These are phyloP conservation scores for Ampelomyces quisqualis DNA, from an alignment of 2,329 filamentous ascomycete species.

Conservation along the genomic window DNA sequence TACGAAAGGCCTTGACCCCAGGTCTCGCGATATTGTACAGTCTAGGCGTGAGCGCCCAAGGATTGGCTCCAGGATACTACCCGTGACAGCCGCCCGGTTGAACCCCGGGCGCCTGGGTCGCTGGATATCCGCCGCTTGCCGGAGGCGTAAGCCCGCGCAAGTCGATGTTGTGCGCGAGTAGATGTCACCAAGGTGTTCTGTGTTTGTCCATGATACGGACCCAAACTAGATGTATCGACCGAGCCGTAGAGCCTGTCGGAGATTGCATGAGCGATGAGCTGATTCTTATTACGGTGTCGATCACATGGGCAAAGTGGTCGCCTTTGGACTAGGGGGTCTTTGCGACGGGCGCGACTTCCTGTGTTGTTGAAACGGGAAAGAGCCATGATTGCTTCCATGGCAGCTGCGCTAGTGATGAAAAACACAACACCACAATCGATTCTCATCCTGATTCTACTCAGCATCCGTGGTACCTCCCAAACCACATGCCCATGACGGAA, in stretches of 20 bases:
- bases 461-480: too few relatives aligned
- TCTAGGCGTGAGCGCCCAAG: neutral
- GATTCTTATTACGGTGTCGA: neutral
- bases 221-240: neutral
- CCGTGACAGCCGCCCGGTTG: neutral
- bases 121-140: neutral
- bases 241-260: neutral
- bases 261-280: neutral
- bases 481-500: too few relatives aligned
- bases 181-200: constrained; percentile 1
- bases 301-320: too few relatives aligned
- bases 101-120: too few relatives aligned
- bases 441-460: neutral
- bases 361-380: neutral
- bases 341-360: too few relatives aligned
- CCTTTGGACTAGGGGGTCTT: too few relatives aligned
- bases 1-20: neutral
- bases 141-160: neutral
- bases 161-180: neutral
- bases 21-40: neutral
- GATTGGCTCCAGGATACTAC: neutral
- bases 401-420: neutral
- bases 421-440: neutral
- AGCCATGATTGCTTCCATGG: neutral
- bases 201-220: neutral